Percentiles rank a stretch among this genome's conserved stretches.
phyloP scores from a whole-genome alignment of 306 rosid genomes.

The Lathyrus tuberosus region DNA sequence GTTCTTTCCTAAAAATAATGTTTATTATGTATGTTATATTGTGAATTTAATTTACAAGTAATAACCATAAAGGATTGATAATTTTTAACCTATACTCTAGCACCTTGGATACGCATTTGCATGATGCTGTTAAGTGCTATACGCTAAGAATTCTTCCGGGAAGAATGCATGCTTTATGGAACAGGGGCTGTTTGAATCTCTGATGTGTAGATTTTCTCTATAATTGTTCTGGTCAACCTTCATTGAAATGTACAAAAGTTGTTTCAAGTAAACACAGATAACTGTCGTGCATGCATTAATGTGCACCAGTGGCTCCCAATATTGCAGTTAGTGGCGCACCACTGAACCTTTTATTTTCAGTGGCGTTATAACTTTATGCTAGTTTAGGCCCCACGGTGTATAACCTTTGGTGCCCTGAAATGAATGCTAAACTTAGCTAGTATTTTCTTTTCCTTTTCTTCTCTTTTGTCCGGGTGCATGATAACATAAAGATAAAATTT shows the following conservation, averaged over 20 bases:
- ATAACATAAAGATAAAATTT: not conserved
- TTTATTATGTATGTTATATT: conserved; percentile 17
- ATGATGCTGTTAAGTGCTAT: not conserved
- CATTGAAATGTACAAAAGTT: conserved; percentile 10
- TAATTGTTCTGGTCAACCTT: conserved; percentile 11
- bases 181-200: not conserved
- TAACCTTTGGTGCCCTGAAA: not conserved
- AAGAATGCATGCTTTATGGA: not conserved
- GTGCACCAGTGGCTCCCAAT: conserved; percentile 30
- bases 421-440: not conserved
- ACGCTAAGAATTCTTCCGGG: not conserved
- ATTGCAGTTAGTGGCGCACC: conserved; percentile 48
- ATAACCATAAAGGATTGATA: not conserved
- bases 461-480: conserved; percentile 12
- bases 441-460: not conserved
- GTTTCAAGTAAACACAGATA: conserved; percentile 24
- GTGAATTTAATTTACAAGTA: conserved; percentile 26
- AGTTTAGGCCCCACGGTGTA: conserved; percentile 33
- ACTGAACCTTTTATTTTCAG: conserved; percentile 29
- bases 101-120: not conserved
- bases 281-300: conserved; percentile 34
- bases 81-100: not conserved
- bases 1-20: conserved; percentile 12
- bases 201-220: not conserved
- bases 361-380: conserved; percentile 31